Percentiles rank a stretch among this genome's conserved stretches.
Evolutionary conservation across 1,284 basidiomycete species (phyloP).

Genomic region (Melanopsichium pennsylvanicum): DNA sequence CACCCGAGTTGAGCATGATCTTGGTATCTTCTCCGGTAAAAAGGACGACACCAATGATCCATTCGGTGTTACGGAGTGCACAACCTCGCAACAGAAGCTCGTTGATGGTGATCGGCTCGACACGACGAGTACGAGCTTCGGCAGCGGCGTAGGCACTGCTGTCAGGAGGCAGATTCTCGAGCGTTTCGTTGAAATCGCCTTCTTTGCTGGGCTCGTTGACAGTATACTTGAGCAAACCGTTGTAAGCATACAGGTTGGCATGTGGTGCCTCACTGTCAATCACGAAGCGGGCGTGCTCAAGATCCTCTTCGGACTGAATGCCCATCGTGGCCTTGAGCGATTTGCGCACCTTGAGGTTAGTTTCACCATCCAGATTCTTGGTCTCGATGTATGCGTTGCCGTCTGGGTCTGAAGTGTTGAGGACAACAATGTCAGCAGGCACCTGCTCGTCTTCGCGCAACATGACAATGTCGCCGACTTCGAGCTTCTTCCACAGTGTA

Average conservation of each 20-base stretch:
- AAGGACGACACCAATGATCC: constrained; percentile 91
- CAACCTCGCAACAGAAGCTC: constrained; percentile 92
- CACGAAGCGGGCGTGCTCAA: constrained; percentile 84
- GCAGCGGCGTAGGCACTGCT: constrained; percentile 49
- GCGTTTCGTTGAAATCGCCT: constrained; percentile 24
- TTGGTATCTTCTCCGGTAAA: constrained; percentile 97
- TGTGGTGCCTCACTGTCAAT: constrained; percentile 93
- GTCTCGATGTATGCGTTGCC: constrained; percentile 69
- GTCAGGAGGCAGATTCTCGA: constrained; percentile 31
- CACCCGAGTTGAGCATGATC: constrained; percentile 95
- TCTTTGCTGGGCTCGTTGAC: constrained; percentile 46
- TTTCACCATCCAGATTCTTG: constrained; percentile 96
- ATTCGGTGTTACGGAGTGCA: constrained; percentile 87
- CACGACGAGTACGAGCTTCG: constrained; percentile 63
- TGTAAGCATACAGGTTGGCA: constrained; percentile 90
- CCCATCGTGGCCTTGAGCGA: constrained; percentile 78
- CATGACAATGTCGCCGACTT: constrained; percentile 93
- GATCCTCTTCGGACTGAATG: constrained; percentile 86
- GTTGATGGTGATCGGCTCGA: constrained; percentile 78
- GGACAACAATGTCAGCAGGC: constrained; percentile 90
- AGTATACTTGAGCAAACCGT: constrained; percentile 80
- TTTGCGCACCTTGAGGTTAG: constrained; percentile 88
- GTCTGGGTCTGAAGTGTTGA: constrained; percentile 72
- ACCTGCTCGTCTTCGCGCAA: constrained; percentile 93
- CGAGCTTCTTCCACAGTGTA: constrained; percentile 97